Percentiles rank a stretch among this genome's conserved stretches.
These are phyloP conservation scores for Diaporthe sp. DNA, from an alignment of 2,329 filamentous ascomycete genomes.

Conservation along the genomic window DNA sequence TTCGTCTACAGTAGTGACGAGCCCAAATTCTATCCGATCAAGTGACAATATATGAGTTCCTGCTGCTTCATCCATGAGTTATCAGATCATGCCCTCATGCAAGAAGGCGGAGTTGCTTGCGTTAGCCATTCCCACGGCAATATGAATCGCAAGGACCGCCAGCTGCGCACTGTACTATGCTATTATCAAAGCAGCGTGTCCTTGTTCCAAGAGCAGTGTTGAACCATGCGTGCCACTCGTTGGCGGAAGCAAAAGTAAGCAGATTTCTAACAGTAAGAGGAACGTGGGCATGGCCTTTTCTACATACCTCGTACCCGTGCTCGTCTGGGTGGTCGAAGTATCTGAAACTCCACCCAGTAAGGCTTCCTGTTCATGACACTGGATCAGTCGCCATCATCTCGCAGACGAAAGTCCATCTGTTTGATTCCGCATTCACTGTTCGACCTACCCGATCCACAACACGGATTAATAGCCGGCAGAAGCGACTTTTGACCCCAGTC, in stretches of 20 bases:
- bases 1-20: neutral
- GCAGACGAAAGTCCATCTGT: neutral
- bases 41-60: neutral
- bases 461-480: slow-evolving; percentile 9
- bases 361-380: slow-evolving; percentile 17
- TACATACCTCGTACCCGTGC: slow-evolving; percentile 19
- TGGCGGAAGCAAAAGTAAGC: slow-evolving; percentile 5
- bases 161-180: slow-evolving; percentile 11
- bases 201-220: slow-evolving; percentile 18
- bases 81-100: neutral
- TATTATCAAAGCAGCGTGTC: slow-evolving; percentile 10
- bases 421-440: neutral
- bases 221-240: slow-evolving; percentile 14
- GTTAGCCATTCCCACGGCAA: slow-evolving; percentile 10
- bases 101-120: slow-evolving; percentile 8
- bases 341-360: slow-evolving; percentile 10
- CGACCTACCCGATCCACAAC: slow-evolving; percentile 6
- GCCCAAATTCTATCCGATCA: neutral
- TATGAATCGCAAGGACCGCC: slow-evolving; percentile 18
- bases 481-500: slow-evolving; percentile 14
- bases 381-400: neutral
- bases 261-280: neutral
- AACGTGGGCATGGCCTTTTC: neutral
- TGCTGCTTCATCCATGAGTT: neutral
- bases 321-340: slow-evolving; percentile 8